A percentile compares a stretch with the other conserved stretches of the same genome.
These are phyloP conservation scores for Fraxinus dipetala DNA, from an alignment of 305 asterid species.

Conservation along the genomic window DNA sequence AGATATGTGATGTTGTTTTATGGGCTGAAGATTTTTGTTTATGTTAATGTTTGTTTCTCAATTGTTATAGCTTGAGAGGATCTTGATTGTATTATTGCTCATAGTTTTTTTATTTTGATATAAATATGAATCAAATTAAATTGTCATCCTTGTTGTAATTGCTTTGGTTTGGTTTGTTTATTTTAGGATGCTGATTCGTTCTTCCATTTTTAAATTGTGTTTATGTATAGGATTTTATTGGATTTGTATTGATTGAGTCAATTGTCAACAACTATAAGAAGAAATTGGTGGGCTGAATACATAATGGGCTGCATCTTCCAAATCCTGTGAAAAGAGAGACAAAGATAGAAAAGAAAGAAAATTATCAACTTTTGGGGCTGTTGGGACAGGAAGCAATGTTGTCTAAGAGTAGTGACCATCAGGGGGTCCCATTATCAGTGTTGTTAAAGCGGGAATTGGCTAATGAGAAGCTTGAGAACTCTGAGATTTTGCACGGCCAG, in stretches of 20 bases:
- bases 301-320: conserved; percentile 17
- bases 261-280: conserved; percentile 22
- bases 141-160: not conserved
- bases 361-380: conserved; percentile 25
- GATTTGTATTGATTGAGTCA: conserved; percentile 35
- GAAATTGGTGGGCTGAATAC: conserved; percentile 35
- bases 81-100: not conserved
- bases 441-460: conserved; percentile 88
- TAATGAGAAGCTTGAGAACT: conserved; percentile 85
- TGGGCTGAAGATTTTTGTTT: not conserved
- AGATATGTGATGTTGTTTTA: not conserved
- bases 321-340: conserved; percentile 21
- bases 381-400: conserved; percentile 51
- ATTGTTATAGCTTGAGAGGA: not conserved
- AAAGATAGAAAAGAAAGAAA: conserved; percentile 7
- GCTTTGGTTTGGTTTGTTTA: not conserved
- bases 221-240: conserved; percentile 27
- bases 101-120: not conserved
- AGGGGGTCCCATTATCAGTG: conserved; percentile 79
- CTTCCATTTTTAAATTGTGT: conserved; percentile 5
- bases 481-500: conserved; percentile 72
- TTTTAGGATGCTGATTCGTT: not conserved
- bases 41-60: not conserved
- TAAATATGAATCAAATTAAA: not conserved
- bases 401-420: conserved; percentile 74